Conservation (phyloP, 192 early-diverging fungal species). For the Coemansia sp. region DNA sequence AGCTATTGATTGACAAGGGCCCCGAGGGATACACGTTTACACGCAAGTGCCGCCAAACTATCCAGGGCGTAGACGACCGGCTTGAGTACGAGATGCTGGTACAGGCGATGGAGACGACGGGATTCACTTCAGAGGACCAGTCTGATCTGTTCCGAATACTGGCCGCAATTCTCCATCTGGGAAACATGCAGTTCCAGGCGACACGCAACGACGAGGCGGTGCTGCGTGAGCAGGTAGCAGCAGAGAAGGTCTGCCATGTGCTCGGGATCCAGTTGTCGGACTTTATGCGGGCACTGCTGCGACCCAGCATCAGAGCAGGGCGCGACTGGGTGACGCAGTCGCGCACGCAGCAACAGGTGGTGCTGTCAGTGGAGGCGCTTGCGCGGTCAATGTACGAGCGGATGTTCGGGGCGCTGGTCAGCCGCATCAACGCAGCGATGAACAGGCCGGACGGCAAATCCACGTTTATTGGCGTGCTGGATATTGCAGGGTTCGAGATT, state of each 20-base stretch:
- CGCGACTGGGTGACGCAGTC: constrained; percentile 95
- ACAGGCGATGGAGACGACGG: constrained; percentile 80
- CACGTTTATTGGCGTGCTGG: constrained; percentile 94
- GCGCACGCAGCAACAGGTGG: constrained; percentile 80
- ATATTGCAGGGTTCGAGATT: constrained; percentile 99
- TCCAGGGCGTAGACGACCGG: constrained; percentile 91
- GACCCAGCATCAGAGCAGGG: constrained; percentile 91
- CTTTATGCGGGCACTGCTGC: constrained; percentile 82
- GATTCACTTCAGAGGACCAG: constrained; percentile 75
- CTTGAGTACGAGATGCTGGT: constrained; percentile 74
- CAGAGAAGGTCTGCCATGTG: constrained; percentile 92
- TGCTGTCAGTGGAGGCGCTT: constrained; percentile 87
- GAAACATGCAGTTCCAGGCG: constrained; percentile 81
- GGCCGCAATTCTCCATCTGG: constrained; percentile 87
- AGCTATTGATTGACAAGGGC: constrained; percentile 72
- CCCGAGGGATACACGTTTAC: constrained; percentile 82
- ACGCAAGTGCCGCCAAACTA: constrained; percentile 79
- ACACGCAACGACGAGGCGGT: constrained; percentile 87
- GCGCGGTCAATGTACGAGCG: constrained; percentile 92
- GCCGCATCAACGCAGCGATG: constrained; percentile 78
- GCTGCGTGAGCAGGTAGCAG: constrained; percentile 68
- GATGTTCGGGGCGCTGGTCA: constrained; percentile 90
- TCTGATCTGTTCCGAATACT: constrained; percentile 78
- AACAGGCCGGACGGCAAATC: constrained; percentile 65
- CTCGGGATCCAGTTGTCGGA: constrained; percentile 85